A percentile compares a stretch with the other conserved stretches of the same genome.
phyloP scores from a whole-genome alignment of 306 rosid genomes.

The Inga laurina region DNA sequence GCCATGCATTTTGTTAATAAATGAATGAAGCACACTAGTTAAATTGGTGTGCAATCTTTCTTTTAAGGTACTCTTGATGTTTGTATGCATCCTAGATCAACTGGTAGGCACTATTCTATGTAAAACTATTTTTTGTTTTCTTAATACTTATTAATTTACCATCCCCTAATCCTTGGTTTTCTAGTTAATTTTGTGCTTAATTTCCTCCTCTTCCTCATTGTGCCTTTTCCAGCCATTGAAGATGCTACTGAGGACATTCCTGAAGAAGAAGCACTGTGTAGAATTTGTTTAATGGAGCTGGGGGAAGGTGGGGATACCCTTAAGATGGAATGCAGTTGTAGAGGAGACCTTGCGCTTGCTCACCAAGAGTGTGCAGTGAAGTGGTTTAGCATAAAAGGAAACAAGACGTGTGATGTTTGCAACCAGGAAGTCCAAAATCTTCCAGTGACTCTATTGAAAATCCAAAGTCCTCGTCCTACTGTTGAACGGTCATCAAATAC shows the following conservation, averaged over 20 bases:
- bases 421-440: slow-evolving; percentile 76
- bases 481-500: slow-evolving; percentile 40
- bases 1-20: not conserved
- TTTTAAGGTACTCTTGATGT: not conserved
- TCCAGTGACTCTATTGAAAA: slow-evolving; percentile 77
- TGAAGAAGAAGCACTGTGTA: slow-evolving; percentile 93
- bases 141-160: slow-evolving; percentile 1
- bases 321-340: slow-evolving; percentile 95
- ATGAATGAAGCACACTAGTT: not conserved
- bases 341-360: slow-evolving; percentile 95
- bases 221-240: slow-evolving; percentile 54
- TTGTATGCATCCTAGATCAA: not conserved
- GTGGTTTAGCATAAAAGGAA: slow-evolving; percentile 96
- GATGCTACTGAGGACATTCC: slow-evolving; percentile 86
- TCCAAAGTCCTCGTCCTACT: slow-evolving; percentile 48
- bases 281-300: slow-evolving; percentile 85
- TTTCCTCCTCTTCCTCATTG: slow-evolving; percentile 12
- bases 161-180: not conserved
- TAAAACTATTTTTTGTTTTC: not conserved
- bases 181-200: slow-evolving; percentile 5
- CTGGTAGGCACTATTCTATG: not conserved
- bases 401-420: slow-evolving; percentile 90
- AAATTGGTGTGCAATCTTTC: not conserved
- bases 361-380: slow-evolving; percentile 92
- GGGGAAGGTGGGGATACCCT: slow-evolving; percentile 81